These are phyloP conservation scores for Rhodofomes roseus DNA, from an alignment of 1,284 basidiomycete genomes.

Conservation along the genomic window DNA sequence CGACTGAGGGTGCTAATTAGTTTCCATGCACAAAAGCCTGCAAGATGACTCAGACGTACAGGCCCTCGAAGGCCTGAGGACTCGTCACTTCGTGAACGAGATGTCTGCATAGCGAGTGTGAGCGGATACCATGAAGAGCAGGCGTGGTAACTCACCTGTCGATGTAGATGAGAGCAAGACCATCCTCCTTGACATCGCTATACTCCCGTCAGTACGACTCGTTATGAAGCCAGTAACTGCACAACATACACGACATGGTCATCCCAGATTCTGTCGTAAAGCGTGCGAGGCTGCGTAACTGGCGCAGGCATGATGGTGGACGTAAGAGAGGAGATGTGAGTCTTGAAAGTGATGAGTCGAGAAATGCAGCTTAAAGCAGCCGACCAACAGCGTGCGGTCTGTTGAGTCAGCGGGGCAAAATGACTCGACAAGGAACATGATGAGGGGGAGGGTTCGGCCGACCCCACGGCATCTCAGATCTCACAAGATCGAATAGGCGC, in stretches of 20 bases:
- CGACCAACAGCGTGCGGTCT: background rate
- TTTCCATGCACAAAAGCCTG: background rate
- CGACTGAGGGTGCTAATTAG: constrained; percentile 43
- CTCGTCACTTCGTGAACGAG: constrained; percentile 96
- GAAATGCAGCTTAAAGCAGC: background rate
- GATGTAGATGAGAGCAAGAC: constrained; percentile 88
- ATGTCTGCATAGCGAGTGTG: constrained; percentile 51
- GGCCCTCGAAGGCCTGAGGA: constrained; percentile 94
- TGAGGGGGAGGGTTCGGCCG: background rate
- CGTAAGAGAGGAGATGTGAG: background rate
- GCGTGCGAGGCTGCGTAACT: constrained; percentile 65
- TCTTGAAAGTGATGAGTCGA: background rate
- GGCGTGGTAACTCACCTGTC: constrained; percentile 59
- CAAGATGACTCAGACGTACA: constrained; percentile 45
- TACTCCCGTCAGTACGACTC: constrained; percentile 4
- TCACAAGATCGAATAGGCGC: background rate
- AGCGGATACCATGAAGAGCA: background rate
- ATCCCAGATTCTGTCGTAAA: constrained; percentile 97
- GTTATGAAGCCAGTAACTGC: background rate
- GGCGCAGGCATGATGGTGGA: constrained; percentile 49
- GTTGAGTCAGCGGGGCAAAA: constrained; percentile 3
- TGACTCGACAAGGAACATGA: constrained; percentile 2
- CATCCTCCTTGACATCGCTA: constrained; percentile 77
- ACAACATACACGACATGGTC: constrained; percentile 83
- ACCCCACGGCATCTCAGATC: background rate